Base-by-base conservation (phyloP, 1,284 basidiomycete genomes). In the Apiotrichum laibachii region DNA sequence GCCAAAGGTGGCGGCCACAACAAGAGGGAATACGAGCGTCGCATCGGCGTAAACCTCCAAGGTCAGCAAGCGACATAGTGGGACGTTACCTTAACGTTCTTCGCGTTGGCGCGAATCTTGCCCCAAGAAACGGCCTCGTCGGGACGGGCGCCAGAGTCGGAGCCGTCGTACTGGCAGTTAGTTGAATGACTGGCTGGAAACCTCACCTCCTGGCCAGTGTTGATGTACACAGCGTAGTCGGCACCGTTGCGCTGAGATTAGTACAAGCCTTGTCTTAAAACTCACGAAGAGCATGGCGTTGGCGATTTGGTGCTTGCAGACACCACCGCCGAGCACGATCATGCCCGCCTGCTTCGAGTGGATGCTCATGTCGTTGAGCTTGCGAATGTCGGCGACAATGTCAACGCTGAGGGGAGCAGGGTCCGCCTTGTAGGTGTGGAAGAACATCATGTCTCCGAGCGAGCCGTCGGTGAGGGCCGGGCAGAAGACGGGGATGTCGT, bases 41-140 rank as follows among this genome's bases (percentile, higher is more conserved):
- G 91, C 91, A 67, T 85, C 84, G 46, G 82, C 82, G 64, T 82
- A 84, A 4, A 82, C 80, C 78, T 79, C 55, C 15, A 61, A 59
- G 12, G 16, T 10, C 5, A 21, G 53, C 61, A 57, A 64, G 59
- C 19, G n/a, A 18, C 39, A 46, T 5, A 21, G 5, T 0, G 5
- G 4, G 15, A 18, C 60, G 68, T 52, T 63, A 91, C 93, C 84
- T 99, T 99, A 58, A 99, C 90, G 34, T 89, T 85, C 77, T 96
- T 87, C 0, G 95, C 88, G 13, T 88, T 88, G 33, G 89, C 88
- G 50, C 92, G 86, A 66, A 99, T 97, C 81, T 99, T 99, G 6
- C 95, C 96, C 95, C 95, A 99, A n/a, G 91, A 95, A 21, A 99
- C 86, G 4, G 95, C 96, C 77, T 99, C 95, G 71, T 99, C 96